Percentiles rank a stretch among this genome's conserved stretches.
These are phyloP conservation scores for Aspergillus pseudonomiae DNA, from an alignment of 2,329 filamentous ascomycete genomes.

Conservation along the genomic window DNA sequence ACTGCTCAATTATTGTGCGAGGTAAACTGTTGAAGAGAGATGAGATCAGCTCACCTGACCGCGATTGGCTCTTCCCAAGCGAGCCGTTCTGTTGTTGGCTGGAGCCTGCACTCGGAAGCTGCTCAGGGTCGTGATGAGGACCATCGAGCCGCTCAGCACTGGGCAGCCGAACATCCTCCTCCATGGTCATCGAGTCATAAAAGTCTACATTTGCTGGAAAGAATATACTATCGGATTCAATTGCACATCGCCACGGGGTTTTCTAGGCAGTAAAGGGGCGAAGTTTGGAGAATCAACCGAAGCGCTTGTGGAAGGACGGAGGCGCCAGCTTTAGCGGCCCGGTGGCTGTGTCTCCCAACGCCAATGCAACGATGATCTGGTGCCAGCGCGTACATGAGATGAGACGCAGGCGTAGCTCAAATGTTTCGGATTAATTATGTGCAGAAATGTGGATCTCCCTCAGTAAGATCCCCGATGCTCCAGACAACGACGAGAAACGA, in stretches of 20 bases:
- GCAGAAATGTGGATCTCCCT: constrained; percentile 2
- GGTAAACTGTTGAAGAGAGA: constrained; percentile 30
- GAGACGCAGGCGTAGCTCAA: constrained; percentile 9
- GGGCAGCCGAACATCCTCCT: constrained; percentile 26
- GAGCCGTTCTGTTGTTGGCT: constrained; percentile 14
- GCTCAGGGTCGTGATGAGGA: constrained; percentile 11
- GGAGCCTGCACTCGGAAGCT: constrained; percentile 4
- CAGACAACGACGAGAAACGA: not conserved
- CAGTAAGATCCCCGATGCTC: not conserved
- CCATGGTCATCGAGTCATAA: constrained; percentile 25
- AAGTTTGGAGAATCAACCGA: constrained; percentile 8
- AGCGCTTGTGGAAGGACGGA: constrained; percentile 12
- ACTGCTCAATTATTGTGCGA: constrained; percentile 33
- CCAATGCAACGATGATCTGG: constrained; percentile 22
- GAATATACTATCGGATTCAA: constrained; percentile 22
- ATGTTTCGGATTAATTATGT: not conserved
- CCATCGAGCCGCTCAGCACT: constrained; percentile 20
- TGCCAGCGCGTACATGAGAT: constrained; percentile 3
- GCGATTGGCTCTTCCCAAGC: constrained; percentile 7
- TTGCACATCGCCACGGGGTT: constrained; percentile 18
- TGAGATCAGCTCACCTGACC: constrained; percentile 11
- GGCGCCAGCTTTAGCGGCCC: constrained; percentile 18
- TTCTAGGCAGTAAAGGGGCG: constrained; percentile 12
- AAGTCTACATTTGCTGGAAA: constrained; percentile 21
- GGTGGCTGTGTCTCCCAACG: constrained; percentile 24